These are phyloP conservation scores for Colletotrichum sp. DNA, from an alignment of 2,329 filamentous ascomycete species.

Conservation along the genomic window DNA sequence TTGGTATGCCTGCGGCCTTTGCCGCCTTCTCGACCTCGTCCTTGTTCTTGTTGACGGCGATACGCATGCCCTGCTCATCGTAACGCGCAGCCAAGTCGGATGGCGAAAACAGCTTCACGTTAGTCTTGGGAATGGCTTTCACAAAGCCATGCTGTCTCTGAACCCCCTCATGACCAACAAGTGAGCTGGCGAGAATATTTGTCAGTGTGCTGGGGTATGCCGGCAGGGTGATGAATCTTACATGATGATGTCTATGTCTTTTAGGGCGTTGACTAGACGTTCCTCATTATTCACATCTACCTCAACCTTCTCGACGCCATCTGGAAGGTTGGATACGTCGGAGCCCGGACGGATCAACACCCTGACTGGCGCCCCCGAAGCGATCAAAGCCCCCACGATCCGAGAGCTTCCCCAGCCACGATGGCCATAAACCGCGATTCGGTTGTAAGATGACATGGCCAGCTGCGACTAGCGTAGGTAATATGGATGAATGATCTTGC, in stretches of 20 bases:
- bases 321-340: constrained; percentile 25
- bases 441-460: background rate
- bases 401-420: constrained; percentile 29
- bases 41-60: constrained; percentile 25
- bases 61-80: constrained; percentile 25
- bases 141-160: constrained; percentile 27
- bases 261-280: background rate
- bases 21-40: constrained; percentile 25
- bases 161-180: constrained; percentile 25
- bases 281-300: constrained; percentile 8
- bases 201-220: background rate
- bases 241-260: constrained; percentile 13
- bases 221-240: background rate
- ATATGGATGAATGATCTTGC: background rate
- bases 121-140: constrained; percentile 28
- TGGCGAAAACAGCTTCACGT: constrained; percentile 31
- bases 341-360: constrained; percentile 29
- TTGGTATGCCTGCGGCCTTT: constrained; percentile 26
- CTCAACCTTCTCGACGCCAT: background rate
- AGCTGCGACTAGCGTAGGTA: background rate
- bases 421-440: constrained; percentile 32
- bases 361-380: constrained; percentile 27
- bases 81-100: constrained; percentile 27
- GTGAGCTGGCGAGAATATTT: constrained; percentile 2
- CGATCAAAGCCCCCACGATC: constrained; percentile 25